A percentile compares a stretch with the other conserved stretches of the same genome.
Evolutionary conservation across 257 asterid species (phyloP).

Genomic region (Verbena officinalis): DNA sequence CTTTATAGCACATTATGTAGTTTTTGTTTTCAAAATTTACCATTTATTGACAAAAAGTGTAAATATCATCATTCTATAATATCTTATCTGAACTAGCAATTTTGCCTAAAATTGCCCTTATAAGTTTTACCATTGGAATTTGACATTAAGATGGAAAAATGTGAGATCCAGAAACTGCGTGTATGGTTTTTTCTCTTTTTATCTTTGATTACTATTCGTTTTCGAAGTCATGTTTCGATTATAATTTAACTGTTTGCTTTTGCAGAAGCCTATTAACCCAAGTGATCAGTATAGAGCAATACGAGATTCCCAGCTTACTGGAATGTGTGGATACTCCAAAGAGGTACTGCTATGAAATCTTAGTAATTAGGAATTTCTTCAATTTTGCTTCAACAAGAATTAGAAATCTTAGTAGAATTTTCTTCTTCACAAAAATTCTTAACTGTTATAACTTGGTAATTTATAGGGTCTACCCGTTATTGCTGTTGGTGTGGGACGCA

Average conservation of each 20-base stretch:
- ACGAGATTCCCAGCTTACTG: constrained; percentile 81
- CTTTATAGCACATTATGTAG: background rate
- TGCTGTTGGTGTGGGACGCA: constrained; percentile 84
- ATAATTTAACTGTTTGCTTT: constrained; percentile 18
- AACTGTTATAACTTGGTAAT: constrained; percentile 22
- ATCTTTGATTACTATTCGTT: background rate
- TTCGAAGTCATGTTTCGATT: background rate
- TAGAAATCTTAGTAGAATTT: background rate
- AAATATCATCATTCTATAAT: background rate
- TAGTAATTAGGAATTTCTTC: background rate
- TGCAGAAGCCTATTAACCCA: constrained; percentile 85
- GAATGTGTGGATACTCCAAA: constrained; percentile 87
- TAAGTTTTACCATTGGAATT: background rate
- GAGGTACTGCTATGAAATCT: constrained; percentile 49
- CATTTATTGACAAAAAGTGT: background rate
- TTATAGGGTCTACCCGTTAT: constrained; percentile 78
- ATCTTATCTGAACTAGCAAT: background rate
- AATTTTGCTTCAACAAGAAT: background rate
- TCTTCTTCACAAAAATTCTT: background rate
- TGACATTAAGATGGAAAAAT: too few species aligned
- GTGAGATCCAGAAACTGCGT: too few species aligned
- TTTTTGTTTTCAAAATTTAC: background rate
- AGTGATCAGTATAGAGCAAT: constrained; percentile 65
- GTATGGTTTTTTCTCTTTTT: background rate
- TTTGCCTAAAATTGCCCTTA: background rate